Percentiles rank a stretch among this genome's conserved stretches.
Evolutionary conservation across 2,329 filamentous ascomycete species (phyloP).

Genomic region (Phaeophleospora eucalypticola): DNA sequence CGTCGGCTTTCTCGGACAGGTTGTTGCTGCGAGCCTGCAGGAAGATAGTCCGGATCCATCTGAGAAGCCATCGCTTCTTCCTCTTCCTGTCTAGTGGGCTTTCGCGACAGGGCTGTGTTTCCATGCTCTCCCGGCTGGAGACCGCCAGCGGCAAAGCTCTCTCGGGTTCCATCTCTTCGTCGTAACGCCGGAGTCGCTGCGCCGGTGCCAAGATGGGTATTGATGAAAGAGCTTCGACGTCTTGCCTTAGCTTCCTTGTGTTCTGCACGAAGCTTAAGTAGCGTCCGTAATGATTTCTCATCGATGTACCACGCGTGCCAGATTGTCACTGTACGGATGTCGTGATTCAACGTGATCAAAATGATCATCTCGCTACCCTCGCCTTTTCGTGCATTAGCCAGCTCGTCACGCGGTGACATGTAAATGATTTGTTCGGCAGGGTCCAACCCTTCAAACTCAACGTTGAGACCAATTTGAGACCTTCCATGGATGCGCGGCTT

Average conservation of each 20-base stretch:
- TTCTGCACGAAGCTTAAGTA: conserved; percentile 39
- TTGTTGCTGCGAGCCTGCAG: conserved; percentile 46
- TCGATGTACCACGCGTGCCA: conserved; percentile 79
- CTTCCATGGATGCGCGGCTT: conserved; percentile 23
- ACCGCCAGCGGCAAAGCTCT: conserved; percentile 64
- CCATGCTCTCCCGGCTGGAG: conserved; percentile 30
- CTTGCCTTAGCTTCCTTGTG: conserved; percentile 47
- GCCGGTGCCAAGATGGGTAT: conserved; percentile 60
- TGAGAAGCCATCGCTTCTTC: conserved; percentile 48
- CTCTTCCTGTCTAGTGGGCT: conserved; percentile 32
- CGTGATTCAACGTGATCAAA: conserved; percentile 75
- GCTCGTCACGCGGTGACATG: conserved; percentile 63
- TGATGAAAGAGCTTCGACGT: conserved; percentile 61
- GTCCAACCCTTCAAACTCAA: conserved; percentile 62
- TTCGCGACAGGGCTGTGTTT: conserved; percentile 21
- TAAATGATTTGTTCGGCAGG: conserved; percentile 79
- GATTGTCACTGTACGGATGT: conserved; percentile 72
- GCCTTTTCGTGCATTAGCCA: conserved; percentile 41
- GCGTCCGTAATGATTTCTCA: conserved; percentile 52
- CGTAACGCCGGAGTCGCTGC: conserved; percentile 67
- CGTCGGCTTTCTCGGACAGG: conserved; percentile 62
- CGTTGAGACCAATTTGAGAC: conserved; percentile 28
- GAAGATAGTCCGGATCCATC: conserved; percentile 46
- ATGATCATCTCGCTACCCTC: conserved; percentile 56
- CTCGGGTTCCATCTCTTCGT: conserved; percentile 62